Percentiles rank a stretch among this genome's conserved stretches.
Conservation (phyloP, 495 filamentous ascomycete species). For the Saxophila tyrrhenica region DNA sequence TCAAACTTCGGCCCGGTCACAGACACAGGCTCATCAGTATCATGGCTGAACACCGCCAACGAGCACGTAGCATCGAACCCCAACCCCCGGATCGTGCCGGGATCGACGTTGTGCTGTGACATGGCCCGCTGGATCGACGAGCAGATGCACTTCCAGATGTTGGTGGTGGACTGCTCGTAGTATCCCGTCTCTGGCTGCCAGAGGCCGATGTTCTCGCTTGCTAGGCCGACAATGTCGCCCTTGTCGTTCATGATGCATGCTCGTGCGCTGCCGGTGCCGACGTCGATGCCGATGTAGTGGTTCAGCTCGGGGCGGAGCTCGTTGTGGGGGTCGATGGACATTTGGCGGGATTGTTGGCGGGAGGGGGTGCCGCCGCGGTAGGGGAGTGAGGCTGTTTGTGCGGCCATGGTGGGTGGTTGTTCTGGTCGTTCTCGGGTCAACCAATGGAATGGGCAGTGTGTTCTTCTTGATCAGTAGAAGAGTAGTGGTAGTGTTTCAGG, state of each 20-base stretch:
- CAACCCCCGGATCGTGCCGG: conserved; percentile 64
- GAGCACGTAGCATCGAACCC: conserved; percentile 98
- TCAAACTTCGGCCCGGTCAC: conserved; percentile 80
- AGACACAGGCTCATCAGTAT: conserved; percentile 79
- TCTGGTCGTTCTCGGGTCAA: not conserved
- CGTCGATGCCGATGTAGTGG: conserved; percentile 86
- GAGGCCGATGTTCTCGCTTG: conserved; percentile 79
- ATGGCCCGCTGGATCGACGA: conserved; percentile 66
- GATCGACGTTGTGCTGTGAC: conserved; percentile 63
- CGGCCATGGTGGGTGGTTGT: not conserved
- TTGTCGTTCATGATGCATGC: conserved; percentile 86
- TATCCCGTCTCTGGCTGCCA: conserved; percentile 88
- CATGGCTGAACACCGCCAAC: conserved; percentile 73
- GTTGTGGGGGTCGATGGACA: conserved; percentile 45
- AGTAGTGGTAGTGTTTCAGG: not conserved
- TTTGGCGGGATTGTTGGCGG: conserved; percentile 38
- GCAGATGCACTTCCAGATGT: conserved; percentile 92
- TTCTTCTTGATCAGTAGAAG: too few relatives aligned
- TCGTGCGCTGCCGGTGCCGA: conserved; percentile 87
- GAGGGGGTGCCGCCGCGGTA: conserved; percentile 23
- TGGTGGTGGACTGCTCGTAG: conserved; percentile 96
- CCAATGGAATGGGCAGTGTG: not conserved
- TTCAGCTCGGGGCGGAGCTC: conserved; percentile 44
- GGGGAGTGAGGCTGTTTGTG: conserved; percentile 10
- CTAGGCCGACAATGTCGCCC: conserved; percentile 85